A percentile compares a stretch with the other conserved stretches of the same genome.
Evolutionary conservation across 2,329 filamentous ascomycete species (phyloP).

Genomic region (Hypoxylon sp.): DNA sequence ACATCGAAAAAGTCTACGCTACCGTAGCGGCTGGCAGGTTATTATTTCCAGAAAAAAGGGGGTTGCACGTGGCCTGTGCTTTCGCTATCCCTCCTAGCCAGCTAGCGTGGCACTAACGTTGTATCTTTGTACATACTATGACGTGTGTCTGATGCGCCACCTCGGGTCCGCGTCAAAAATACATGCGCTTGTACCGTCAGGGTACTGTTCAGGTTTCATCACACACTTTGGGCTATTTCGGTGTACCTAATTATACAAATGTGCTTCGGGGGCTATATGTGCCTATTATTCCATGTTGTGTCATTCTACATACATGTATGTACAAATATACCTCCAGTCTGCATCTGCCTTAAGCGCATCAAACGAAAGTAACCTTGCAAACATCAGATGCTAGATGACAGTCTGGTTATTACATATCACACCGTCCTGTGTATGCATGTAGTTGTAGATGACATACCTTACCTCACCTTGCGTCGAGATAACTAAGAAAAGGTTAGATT

Average conservation of each 20-base stretch:
- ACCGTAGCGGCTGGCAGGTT: slow-evolving; percentile 32
- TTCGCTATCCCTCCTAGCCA: slow-evolving; percentile 1
- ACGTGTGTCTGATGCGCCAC: slow-evolving; percentile 43
- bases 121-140: slow-evolving; percentile 38
- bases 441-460: slow-evolving; percentile 8
- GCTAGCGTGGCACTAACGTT: slow-evolving; percentile 11
- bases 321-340: slow-evolving; percentile 7
- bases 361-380: slow-evolving; percentile 31
- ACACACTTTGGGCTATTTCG: slow-evolving; percentile 13
- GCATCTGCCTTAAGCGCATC: slow-evolving; percentile 31
- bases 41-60: slow-evolving; percentile 40
- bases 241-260: slow-evolving; percentile 24
- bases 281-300: no score
- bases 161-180: slow-evolving; percentile 35
- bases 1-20: slow-evolving; percentile 14
- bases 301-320: neutral
- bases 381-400: slow-evolving; percentile 34
- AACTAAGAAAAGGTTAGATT: neutral
- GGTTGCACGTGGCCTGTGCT: slow-evolving; percentile 34
- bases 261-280: neutral
- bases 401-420: slow-evolving; percentile 11
- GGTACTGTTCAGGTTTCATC: slow-evolving; percentile 24
- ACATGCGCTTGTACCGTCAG: slow-evolving; percentile 25
- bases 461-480: neutral
- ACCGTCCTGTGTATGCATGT: neutral